These are phyloP conservation scores for Cornus florida DNA, from an alignment of 148 eudicot species.

Conservation along the genomic window DNA sequence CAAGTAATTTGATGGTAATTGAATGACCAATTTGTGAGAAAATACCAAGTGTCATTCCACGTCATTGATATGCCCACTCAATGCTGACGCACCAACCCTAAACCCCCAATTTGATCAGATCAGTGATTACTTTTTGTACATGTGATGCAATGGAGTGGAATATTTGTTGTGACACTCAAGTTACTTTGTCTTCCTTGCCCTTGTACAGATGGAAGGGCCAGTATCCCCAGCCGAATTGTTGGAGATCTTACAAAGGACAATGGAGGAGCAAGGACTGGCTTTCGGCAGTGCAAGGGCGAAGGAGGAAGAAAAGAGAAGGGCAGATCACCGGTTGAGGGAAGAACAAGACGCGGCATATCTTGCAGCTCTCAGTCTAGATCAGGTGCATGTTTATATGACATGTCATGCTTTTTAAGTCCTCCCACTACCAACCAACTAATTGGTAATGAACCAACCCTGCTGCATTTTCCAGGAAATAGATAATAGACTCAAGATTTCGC, in stretches of 20 bases:
- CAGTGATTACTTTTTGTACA: no score
- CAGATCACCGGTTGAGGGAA: constrained; percentile 60
- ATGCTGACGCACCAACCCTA: no score
- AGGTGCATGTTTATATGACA: constrained; percentile 41
- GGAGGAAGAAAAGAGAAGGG: constrained; percentile 59
- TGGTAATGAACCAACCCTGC: not conserved
- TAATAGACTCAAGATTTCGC: constrained; percentile 33
- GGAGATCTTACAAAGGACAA: constrained; percentile 67
- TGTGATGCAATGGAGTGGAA: no score
- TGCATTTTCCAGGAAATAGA: constrained; percentile 55
- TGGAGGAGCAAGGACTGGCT: constrained; percentile 83
- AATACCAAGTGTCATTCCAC: no score
- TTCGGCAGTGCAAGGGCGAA: constrained; percentile 50
- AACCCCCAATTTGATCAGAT: no score
- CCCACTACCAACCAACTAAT: no score
- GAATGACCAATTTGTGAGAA: no score
- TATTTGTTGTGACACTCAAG: not conserved
- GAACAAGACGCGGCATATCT: constrained; percentile 92
- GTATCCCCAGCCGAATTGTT: constrained; percentile 78
- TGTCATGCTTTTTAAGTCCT: not conserved
- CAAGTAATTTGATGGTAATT: no score
- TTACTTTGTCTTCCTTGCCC: not conserved
- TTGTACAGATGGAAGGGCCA: constrained; percentile 78
- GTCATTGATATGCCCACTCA: no score
- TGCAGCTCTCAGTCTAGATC: constrained; percentile 73